Conservation (phyloP, 1,284 basidiomycete genomes). For the Papiliotrema nemorosa region DNA sequence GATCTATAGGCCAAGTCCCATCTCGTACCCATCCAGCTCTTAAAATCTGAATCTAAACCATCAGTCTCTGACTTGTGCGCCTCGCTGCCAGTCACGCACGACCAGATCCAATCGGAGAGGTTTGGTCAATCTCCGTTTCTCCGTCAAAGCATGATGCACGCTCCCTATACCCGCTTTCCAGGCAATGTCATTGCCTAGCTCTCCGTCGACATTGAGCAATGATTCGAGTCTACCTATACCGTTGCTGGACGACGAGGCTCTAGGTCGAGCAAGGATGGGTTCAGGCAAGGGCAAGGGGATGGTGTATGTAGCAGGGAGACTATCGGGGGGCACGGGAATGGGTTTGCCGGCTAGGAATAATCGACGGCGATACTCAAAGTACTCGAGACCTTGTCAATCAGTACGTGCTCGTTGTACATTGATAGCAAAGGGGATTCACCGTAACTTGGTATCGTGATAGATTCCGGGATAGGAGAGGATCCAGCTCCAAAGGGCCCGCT, state of each 20-base stretch:
- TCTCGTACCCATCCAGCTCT: conserved; percentile 40
- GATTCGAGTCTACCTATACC: conserved; percentile 33
- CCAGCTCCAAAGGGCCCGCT: not conserved
- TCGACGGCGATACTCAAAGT: conserved; percentile 40
- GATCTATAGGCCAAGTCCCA: conserved; percentile 46
- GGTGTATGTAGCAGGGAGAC: conserved; percentile 13
- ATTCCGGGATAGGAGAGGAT: not conserved
- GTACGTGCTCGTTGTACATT: not conserved
- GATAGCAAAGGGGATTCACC: conserved; percentile 1
- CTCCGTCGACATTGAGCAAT: conserved; percentile 29
- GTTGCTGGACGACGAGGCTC: not conserved
- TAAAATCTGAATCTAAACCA: conserved; percentile 35
- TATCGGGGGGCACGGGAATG: conserved; percentile 11
- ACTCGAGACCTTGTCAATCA: conserved; percentile 29
- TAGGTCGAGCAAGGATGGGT: conserved; percentile 7
- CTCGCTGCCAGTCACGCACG: conserved; percentile 23
- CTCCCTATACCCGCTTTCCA: conserved; percentile 40
- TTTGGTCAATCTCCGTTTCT: conserved; percentile 29
- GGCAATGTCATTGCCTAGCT: conserved; percentile 29
- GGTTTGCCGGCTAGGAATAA: conserved; percentile 38
- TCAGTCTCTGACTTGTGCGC: not conserved
- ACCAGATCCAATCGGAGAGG: conserved; percentile 39
- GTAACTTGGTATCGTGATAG: conserved; percentile 6
- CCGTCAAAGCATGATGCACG: conserved; percentile 31
- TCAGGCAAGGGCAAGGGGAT: conserved; percentile 19